Conservation (phyloP, 148 eudicot species). For the Cornus kousa region DNA sequence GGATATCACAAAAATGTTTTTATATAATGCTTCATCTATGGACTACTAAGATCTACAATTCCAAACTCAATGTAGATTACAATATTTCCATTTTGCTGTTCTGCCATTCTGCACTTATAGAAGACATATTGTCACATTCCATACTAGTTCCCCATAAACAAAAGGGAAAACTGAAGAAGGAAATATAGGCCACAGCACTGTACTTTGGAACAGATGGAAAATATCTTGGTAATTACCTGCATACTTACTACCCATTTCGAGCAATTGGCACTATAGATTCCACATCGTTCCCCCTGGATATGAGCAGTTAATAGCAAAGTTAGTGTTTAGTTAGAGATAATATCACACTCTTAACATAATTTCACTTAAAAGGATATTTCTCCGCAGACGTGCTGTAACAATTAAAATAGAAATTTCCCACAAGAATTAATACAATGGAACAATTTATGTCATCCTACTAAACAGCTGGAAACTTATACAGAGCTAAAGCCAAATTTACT, state of each 20-base stretch:
- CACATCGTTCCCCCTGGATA: slow-evolving; percentile 78
- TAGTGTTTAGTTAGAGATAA: slow-evolving; percentile 9
- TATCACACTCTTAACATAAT: not conserved
- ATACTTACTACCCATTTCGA: slow-evolving; percentile 85
- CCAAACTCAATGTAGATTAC: not conserved
- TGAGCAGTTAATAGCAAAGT: not conserved
- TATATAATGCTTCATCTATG: not conserved
- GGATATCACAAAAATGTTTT: not conserved
- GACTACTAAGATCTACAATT: not conserved
- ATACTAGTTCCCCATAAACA: not conserved
- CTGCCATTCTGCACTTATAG: not conserved
- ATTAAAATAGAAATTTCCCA: not conserved
- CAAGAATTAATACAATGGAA: not conserved
- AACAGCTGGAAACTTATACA: not conserved
- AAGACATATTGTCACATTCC: not conserved
- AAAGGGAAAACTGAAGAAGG: not conserved
- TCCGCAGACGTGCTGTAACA: too few relatives aligned
- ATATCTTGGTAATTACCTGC: slow-evolving; percentile 54
- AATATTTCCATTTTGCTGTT: not conserved
- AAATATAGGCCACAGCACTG: slow-evolving; percentile 1
- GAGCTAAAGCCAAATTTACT: not conserved
- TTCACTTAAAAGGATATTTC: not conserved
- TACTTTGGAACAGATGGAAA: not conserved
- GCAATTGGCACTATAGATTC: slow-evolving; percentile 84
- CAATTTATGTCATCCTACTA: not conserved